Percentiles rank a stretch among this genome's conserved stretches.
Evolutionary conservation across 129 eudicot species (phyloP).

Genomic region (Cynara cardunculus): DNA sequence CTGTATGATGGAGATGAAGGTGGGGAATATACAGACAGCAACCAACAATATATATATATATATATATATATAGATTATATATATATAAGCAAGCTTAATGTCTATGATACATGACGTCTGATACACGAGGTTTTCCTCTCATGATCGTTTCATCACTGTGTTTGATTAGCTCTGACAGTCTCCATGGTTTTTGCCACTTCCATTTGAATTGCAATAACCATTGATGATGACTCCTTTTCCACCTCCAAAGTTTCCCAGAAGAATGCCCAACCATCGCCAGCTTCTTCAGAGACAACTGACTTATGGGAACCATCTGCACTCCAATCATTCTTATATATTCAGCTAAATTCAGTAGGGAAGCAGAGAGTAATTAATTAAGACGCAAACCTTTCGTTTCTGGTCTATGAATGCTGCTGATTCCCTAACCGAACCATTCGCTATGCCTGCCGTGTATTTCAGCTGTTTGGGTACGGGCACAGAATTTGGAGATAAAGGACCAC

Average conservation of each 20-base stretch:
- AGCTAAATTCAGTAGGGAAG: background rate
- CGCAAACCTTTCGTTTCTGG: conserved; percentile 77
- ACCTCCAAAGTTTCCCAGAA: conserved; percentile 93
- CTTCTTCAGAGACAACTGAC: conserved; percentile 81
- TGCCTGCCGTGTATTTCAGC: conserved; percentile 89
- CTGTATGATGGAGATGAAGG: conserved; percentile 30
- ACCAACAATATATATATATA: conserved; percentile 8
- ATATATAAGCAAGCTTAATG: conserved; percentile 25
- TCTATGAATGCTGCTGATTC: conserved; percentile 92
- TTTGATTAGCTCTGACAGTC: conserved; percentile 78
- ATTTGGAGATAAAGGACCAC: conserved; percentile 75
- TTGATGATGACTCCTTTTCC: conserved; percentile 98
- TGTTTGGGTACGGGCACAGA: conserved; percentile 90
- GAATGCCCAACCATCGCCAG: conserved; percentile 70
- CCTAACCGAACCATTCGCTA: conserved; percentile 76
- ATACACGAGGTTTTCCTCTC: conserved; percentile 62
- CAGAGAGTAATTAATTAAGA: background rate
- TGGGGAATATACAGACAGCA: conserved; percentile 40
- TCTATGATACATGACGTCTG: conserved; percentile 51
- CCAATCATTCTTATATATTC: background rate
- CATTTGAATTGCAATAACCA: conserved; percentile 96
- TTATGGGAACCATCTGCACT: conserved; percentile 91
- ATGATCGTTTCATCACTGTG: conserved; percentile 86
- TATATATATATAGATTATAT: background rate
- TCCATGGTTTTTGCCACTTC: conserved; percentile 99